Base-by-base conservation (phyloP, 768 basidiomycete species). In the Sarcodon aspratus region DNA sequence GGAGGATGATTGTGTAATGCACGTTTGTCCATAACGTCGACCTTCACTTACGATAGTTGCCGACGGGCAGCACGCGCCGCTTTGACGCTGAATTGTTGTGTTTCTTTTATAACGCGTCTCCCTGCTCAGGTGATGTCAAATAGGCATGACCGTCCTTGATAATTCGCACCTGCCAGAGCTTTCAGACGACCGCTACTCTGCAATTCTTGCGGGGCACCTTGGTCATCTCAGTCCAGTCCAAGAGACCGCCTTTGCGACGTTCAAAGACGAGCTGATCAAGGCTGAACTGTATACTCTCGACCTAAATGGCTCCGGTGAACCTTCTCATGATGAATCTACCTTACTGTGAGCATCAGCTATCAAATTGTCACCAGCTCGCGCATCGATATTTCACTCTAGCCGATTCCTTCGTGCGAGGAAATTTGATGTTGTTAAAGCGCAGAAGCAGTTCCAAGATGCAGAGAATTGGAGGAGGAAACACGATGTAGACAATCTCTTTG, bases 331-430 rank as follows among this genome's bases (percentile, higher is more conserved):
- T 46, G 86, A 89, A 37, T 57, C 71, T 1, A 85, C 82, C 3
- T 62, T 91, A 15, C 59, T 85, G 83, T 87, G 51, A 46, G 78
- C 67, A 31, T 32, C 31, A 33, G 31, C 33, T 27, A 13, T n/a
- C 13, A 21, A 13, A 4, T 40, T 38, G 3, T 45, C 7, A 15
- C 15, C 33, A 31, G 7, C 9, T 31, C 18, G n/a, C 13, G 17
- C 15, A 7, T 6, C 10, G n/a, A n/a, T 7, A 9, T 6, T 51
- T 50, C 36, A 33, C 15, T 50, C n/a, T 61, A 91, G 89, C 21
- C 84, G 90, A 9, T 92, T 90, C 59, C 75, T 92, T 3, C 76
- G 87, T n/a, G 90, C 90, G 6, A 71, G 90, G 50, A 70, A 70
- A 49, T 91, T 80, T 60, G 74, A 85, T 51, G 66, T 73, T 11